Conservation (phyloP, 1,139 yeast genomes). For the Suhomyces bokatorum region DNA sequence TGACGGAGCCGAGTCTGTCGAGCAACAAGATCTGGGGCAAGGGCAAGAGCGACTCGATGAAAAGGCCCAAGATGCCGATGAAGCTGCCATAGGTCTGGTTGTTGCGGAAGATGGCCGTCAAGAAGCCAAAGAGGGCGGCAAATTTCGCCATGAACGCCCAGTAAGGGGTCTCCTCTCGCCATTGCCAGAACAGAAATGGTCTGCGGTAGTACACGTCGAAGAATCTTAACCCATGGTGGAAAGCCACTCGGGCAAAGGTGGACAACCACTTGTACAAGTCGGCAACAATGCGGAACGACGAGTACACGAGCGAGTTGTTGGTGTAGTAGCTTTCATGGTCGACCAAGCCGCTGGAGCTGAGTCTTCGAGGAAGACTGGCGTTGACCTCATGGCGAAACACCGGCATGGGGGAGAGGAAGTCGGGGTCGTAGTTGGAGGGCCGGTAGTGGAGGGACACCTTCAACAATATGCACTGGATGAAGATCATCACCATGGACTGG, state of each 20-base stretch:
- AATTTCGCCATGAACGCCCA: conserved; percentile 68
- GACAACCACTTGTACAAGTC: conserved; percentile 23
- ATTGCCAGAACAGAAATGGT: conserved; percentile 80
- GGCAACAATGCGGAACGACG: conserved; percentile 19
- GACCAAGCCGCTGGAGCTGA: conserved; percentile 12
- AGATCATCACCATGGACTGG: conserved; percentile 77
- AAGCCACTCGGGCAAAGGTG: conserved; percentile 17
- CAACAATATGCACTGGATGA: conserved; percentile 66
- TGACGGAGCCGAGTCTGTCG: conserved; percentile 65
- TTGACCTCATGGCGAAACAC: conserved; percentile 31
- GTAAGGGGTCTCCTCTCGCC: conserved; percentile 62
- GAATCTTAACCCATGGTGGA: conserved; percentile 46
- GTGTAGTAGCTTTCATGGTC: conserved; percentile 17
- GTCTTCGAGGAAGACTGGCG: conserved; percentile 21
- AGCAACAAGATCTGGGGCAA: conserved; percentile 82
- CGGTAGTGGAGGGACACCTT: conserved; percentile 65
- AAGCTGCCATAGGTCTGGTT: conserved; percentile 50
- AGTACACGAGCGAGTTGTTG: conserved; percentile 9
- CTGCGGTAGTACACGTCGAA: conserved; percentile 71
- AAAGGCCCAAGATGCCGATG: conserved; percentile 71
- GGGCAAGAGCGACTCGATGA: conserved; percentile 81
- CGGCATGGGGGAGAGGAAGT: conserved; percentile 37
- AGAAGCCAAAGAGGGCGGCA: conserved; percentile 34
- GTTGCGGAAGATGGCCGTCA: conserved; percentile 48
- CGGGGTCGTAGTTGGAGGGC: conserved; percentile 43